Base-by-base conservation (phyloP, 805 yeast genomes). In the Torulaspora indica region DNA sequence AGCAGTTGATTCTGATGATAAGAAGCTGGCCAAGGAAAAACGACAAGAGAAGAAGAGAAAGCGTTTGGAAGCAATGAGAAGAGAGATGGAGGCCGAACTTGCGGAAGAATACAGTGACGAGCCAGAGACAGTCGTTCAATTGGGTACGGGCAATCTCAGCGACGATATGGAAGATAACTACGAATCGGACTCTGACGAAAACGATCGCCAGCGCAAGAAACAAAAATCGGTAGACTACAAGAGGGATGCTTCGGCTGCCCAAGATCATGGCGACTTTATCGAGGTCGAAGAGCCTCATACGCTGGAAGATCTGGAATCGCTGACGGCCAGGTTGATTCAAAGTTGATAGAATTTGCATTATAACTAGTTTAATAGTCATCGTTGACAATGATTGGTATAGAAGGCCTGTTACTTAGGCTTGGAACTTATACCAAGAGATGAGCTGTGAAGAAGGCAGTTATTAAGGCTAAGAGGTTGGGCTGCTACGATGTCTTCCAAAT, bases 251-350 rank as follows among this genome's bases (percentile, higher is more conserved):
- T 59, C 57, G 6, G 59, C 56, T 14, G 65, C 55, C 14, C 69
- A 61, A 0, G 67, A 58, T 15, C 63, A 63, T 13, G 60, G 61
- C 15, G 64, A 60, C 33, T 68, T 84, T 37, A 70, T 85, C 48
- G 96, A 90, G 68, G 72, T 86, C 36, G 95, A 86, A 55, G 86
- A 81, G 56, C 97, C 97, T 12, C 85, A 87, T 57, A 85, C 95
- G 13, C 72, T 93, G 63, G 96, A 88, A 64, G 98, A 93, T 60
- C 75, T 93, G 66, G 98, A 93, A 72, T 89, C 95, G 39, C 76
- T 87, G 69, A 82, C 95, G 2, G 75, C 75, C 18, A 71, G 66
- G 56, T 63, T 75, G 39, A 56, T 73, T 18, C 52, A 54, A 40
- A 47, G 46, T 33, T 53, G 44, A 45, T 7, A 38, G 28, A 35